These are phyloP conservation scores for Barnettozyma sp. DNA, from an alignment of 805 yeast species.

Conservation along the genomic window DNA sequence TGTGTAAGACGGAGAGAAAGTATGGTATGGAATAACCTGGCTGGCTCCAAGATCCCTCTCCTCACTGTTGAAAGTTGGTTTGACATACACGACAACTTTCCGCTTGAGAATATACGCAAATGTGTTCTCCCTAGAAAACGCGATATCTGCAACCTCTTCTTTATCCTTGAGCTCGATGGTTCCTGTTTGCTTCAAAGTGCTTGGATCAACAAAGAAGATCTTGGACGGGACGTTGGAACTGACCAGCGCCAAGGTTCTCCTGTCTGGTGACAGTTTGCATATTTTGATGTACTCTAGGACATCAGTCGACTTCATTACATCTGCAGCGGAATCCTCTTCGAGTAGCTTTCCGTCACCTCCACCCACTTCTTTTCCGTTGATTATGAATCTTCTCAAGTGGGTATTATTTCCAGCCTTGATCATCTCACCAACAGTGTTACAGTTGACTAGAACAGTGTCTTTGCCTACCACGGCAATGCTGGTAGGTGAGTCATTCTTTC, in stretches of 20 bases:
- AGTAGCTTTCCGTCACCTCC: slow-evolving; percentile 40
- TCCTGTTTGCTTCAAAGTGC: slow-evolving; percentile 44
- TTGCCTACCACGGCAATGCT: slow-evolving; percentile 52
- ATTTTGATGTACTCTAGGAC: slow-evolving; percentile 53
- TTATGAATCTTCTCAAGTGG: slow-evolving; percentile 64
- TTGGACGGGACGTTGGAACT: slow-evolving; percentile 61
- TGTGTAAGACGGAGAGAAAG: slow-evolving; percentile 19
- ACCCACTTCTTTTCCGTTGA: too few species aligned
- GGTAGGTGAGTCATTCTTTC: slow-evolving; percentile 83
- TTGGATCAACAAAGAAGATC: slow-evolving; percentile 53
- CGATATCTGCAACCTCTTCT: slow-evolving; percentile 53
- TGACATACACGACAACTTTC: slow-evolving; percentile 27
- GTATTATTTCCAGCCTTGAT: slow-evolving; percentile 57
- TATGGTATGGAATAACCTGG: slow-evolving; percentile 10
- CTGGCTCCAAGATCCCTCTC: slow-evolving; percentile 8
- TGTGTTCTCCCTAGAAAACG: slow-evolving; percentile 55
- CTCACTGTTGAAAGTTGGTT: slow-evolving; percentile 5
- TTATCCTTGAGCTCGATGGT: slow-evolving; percentile 44
- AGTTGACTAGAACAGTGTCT: slow-evolving; percentile 55
- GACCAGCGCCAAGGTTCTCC: slow-evolving; percentile 59
- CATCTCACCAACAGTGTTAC: slow-evolving; percentile 59
- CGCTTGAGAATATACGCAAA: slow-evolving; percentile 56
- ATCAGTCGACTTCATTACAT: slow-evolving; percentile 41
- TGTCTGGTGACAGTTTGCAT: slow-evolving; percentile 50
- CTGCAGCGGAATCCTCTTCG: slow-evolving; percentile 57